Evolutionary conservation across 2,329 filamentous ascomycete species (phyloP).

Genomic region (Fusarium solani-melongenae): DNA sequence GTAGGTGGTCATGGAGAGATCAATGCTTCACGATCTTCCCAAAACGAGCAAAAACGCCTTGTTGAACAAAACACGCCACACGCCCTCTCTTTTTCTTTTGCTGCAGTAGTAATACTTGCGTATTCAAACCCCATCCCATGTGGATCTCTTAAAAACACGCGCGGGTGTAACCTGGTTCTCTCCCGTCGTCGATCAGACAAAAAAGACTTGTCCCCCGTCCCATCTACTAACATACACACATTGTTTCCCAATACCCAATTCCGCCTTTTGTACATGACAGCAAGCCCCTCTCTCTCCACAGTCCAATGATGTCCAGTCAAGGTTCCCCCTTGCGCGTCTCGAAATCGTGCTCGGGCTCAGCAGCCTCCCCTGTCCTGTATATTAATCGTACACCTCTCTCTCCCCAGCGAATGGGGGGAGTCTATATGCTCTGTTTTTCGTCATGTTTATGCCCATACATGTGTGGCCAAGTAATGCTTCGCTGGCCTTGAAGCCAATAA

Average conservation of each 20-base stretch:
- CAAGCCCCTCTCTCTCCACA: neutral
- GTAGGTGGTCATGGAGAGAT: neutral
- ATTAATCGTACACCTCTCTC: constrained; percentile 22
- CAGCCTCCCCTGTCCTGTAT: neutral
- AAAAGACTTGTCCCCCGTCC: neutral
- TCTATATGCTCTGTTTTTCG: constrained; percentile 31
- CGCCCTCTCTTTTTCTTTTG: neutral
- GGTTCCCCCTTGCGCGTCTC: neutral
- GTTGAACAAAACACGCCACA: constrained; percentile 15
- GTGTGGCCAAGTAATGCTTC: constrained; percentile 9
- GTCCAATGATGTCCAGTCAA: constrained; percentile 3
- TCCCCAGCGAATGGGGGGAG: neutral
- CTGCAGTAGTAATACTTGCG: neutral
- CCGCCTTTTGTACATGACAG: constrained; percentile 29
- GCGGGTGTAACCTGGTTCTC: constrained; percentile 9
- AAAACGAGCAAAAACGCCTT: neutral
- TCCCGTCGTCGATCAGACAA: neutral
- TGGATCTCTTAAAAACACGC: neutral
- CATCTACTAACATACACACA: constrained; percentile 2
- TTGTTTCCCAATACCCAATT: neutral
- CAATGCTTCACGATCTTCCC: neutral
- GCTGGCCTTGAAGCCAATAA: neutral
- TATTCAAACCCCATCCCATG: neutral
- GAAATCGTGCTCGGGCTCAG: neutral
- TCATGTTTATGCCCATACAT: constrained; percentile 12